Evolutionary conservation across 257 asterid genomes (phyloP), one percentile per base, ranked within the genome.

Genomic region (Orobanche coerulescens): DNA sequence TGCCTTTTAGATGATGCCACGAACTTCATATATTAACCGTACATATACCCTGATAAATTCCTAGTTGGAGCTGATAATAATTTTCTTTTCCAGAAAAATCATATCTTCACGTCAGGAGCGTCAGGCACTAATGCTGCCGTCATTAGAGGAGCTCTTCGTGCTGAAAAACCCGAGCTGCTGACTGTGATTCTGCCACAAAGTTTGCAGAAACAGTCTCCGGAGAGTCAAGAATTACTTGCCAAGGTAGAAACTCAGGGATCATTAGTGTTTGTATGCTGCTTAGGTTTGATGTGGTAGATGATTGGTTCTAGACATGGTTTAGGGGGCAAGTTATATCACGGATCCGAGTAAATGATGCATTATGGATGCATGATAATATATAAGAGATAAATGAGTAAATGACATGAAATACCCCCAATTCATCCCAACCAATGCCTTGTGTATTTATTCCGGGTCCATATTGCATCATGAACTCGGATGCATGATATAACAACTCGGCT

Each of bases 71-170:
- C 52, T 46, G 52, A 5, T 42, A 11, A n/a, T 18, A 33, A n/a
- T 51, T 54, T 20, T 4, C 6, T 63, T 72, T 71, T 77, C n/a
- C 20, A 93, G 99, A 89, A 93, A 78, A 93, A 89, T 66, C 99
- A 86, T 73, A 93, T 93, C 52, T 93, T 82, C 62, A 89, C 99
- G 24, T 93, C 99, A 23, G 99, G 99, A 69, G 99, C 99, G 51
- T 82, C 99, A 18, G 99, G 97, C 58, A 93, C 99, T 28, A 93
- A 93, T 76, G 93, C 99, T 68, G 99, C 99, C 65, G 99, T 93
- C 25, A 93, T 93, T 31, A 76, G 99, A 84, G 99, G 99, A 70
- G 97, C 99, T 63, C 91, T 89, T 70, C 95, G 99, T 68, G 97
- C 99, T 62, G 99, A 93, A 76, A 86, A 72, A 76, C 96, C 94